Evolutionary conservation across 495 filamentous ascomycete genomes (phyloP).

Genomic region (Penicillium steckii): DNA sequence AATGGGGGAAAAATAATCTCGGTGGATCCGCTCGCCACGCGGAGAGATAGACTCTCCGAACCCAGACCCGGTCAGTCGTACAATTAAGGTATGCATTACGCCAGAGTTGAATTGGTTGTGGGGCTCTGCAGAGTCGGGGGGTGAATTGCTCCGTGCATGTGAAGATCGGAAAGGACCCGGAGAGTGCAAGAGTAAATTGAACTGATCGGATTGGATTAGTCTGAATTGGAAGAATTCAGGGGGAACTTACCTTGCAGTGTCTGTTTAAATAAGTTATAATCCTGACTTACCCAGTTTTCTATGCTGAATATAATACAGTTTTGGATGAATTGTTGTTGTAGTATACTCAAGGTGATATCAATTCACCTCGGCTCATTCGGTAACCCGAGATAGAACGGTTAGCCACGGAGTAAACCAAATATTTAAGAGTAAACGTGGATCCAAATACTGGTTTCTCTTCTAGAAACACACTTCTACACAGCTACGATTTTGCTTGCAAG

Average conservation of each 20-base stretch:
- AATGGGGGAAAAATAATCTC: slow-evolving; percentile 5
- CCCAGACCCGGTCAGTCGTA: background rate
- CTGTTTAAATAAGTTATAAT: no score
- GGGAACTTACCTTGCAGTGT: no score
- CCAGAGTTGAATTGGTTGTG: background rate
- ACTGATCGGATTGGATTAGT: background rate
- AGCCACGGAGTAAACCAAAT: background rate
- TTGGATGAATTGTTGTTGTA: no score
- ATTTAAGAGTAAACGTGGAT: background rate
- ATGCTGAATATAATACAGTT: no score
- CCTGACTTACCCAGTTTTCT: no score
- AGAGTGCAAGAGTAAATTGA: background rate
- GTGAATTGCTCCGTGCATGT: background rate
- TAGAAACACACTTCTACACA: no score
- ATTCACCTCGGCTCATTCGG: background rate
- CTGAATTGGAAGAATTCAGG: background rate
- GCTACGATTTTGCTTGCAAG: background rate
- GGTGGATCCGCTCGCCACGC: slow-evolving; percentile 10
- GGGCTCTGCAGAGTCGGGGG: background rate
- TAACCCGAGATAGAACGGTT: background rate
- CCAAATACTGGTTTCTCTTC: background rate
- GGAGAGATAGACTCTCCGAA: slow-evolving; percentile 25
- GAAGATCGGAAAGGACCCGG: background rate
- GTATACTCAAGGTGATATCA: no score
- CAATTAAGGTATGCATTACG: background rate